A percentile compares a stretch with the other conserved stretches of the same genome.
Evolutionary conservation across 2,329 filamentous ascomycete genomes (phyloP).

Genomic region (Alternaria infectoria): DNA sequence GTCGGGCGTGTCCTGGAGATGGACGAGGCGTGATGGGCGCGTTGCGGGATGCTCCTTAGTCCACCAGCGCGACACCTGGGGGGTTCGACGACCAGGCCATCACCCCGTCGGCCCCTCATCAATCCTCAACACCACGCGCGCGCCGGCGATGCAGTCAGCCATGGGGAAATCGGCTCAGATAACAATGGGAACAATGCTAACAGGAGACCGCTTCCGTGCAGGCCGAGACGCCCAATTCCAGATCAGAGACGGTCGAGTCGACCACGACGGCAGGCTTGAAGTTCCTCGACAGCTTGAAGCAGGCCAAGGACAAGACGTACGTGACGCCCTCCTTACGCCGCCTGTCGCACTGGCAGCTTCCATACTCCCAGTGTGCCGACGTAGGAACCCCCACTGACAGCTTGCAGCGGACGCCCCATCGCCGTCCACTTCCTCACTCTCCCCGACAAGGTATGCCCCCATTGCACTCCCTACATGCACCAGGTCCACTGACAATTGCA

Average conservation of each 20-base stretch:
- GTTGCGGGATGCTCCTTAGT: constrained; percentile 40
- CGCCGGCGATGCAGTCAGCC: constrained; percentile 30
- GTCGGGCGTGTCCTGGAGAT: constrained; percentile 30
- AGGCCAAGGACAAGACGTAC: constrained; percentile 82
- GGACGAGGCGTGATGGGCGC: constrained; percentile 25
- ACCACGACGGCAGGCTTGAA: constrained; percentile 74
- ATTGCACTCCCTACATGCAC: constrained; percentile 8
- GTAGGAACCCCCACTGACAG: constrained; percentile 24
- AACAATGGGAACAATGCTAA: constrained; percentile 27
- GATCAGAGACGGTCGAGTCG: constrained; percentile 66
- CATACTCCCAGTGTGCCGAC: neutral
- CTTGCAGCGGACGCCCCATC: constrained; percentile 68
- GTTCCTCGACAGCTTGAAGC: constrained; percentile 76
- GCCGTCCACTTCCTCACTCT: constrained; percentile 77
- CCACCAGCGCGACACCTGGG: constrained; percentile 41
- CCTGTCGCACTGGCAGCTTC: constrained; percentile 4
- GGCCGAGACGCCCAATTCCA: constrained; percentile 31
- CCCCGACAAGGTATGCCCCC: constrained; percentile 59
- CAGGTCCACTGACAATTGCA: constrained; percentile 22
- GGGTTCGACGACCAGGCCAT: constrained; percentile 42
- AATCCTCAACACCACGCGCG: constrained; percentile 35
- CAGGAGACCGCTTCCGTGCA: constrained; percentile 31
- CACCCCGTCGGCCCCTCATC: constrained; percentile 35
- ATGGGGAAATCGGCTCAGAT: neutral
- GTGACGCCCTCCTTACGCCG: constrained; percentile 37